Conservation (phyloP, 1,284 basidiomycete genomes). For the Mycocalia duriaeana region DNA sequence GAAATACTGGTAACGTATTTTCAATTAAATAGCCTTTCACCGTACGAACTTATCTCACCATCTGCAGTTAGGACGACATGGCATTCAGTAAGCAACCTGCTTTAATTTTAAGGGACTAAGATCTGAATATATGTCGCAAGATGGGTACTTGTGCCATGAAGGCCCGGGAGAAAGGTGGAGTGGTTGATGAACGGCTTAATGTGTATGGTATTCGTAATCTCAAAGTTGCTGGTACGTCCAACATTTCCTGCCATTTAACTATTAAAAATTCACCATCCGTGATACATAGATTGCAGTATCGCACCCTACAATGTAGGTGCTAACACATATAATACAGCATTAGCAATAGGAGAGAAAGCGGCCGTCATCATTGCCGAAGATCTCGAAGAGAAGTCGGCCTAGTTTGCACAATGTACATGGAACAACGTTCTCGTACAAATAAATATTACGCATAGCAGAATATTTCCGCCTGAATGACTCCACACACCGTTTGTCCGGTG, state of each 20-base stretch:
- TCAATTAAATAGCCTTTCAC: neutral
- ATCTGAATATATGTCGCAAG: constrained; percentile 22
- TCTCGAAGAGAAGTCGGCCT: too few relatives aligned
- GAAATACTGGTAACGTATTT: constrained; percentile 14
- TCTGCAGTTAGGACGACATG: constrained; percentile 39
- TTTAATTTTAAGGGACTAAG: neutral
- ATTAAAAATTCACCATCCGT: neutral
- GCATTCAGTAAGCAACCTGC: constrained; percentile 45
- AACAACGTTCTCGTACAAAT: too few relatives aligned
- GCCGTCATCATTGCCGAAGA: constrained; percentile 43
- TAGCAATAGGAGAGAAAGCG: constrained; percentile 46
- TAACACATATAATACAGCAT: constrained; percentile 46
- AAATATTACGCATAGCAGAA: too few relatives aligned
- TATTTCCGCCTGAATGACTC: too few relatives aligned
- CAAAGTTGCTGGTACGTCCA: constrained; percentile 45
- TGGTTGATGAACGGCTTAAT: constrained; percentile 56
- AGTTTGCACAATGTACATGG: too few relatives aligned
- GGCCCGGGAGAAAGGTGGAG: constrained; percentile 48
- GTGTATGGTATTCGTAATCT: constrained; percentile 58
- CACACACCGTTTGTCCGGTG: too few relatives aligned
- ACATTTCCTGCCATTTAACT: neutral
- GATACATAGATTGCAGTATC: constrained; percentile 35
- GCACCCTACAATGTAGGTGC: constrained; percentile 42
- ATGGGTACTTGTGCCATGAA: constrained; percentile 69
- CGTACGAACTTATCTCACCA: neutral